Evolutionary conservation across 805 yeast genomes (phyloP).

Genomic region (Yamadazyma endophytica): DNA sequence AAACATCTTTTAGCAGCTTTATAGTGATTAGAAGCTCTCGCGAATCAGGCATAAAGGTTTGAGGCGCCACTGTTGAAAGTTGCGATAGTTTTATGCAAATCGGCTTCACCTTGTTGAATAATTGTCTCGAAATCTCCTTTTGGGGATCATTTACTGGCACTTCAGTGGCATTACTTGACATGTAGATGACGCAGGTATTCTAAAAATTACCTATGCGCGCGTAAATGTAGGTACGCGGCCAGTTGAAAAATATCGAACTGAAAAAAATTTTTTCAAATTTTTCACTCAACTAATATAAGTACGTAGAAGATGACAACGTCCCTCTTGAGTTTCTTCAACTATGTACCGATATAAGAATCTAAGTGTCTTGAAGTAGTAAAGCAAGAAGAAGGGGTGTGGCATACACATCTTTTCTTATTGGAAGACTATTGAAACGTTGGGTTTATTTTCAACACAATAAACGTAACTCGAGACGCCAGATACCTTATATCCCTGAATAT

Average conservation of each 20-base stretch:
- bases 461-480: conserved; percentile 20
- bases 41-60: conserved; percentile 8
- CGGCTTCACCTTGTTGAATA: conserved; percentile 27
- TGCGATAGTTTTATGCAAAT: conserved; percentile 26
- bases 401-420: too few species aligned
- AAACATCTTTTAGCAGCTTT: conserved; percentile 6
- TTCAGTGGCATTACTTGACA: too few species aligned
- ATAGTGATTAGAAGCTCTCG: conserved; percentile 10
- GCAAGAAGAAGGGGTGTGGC: too few species aligned
- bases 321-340: conserved; percentile 6
- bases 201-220: conserved; percentile 1
- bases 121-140: conserved; percentile 16
- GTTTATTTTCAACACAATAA: conserved; percentile 2
- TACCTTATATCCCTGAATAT: conserved; percentile 17
- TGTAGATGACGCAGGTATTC: too few species aligned
- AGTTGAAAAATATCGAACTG: conserved; percentile 1
- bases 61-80: conserved; percentile 13
- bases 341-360: conserved; percentile 15
- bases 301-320: conserved; percentile 3
- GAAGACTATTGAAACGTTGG: too few species aligned
- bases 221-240: conserved; percentile 1
- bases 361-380: conserved; percentile 15
- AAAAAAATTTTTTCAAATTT: conserved; percentile 4
- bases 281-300: not conserved
- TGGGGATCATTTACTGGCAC: conserved; percentile 1